Evolutionary conservation across 225 moss, liverwort and hornwort species (phyloP).

Genomic region (Neckera pumila): DNA sequence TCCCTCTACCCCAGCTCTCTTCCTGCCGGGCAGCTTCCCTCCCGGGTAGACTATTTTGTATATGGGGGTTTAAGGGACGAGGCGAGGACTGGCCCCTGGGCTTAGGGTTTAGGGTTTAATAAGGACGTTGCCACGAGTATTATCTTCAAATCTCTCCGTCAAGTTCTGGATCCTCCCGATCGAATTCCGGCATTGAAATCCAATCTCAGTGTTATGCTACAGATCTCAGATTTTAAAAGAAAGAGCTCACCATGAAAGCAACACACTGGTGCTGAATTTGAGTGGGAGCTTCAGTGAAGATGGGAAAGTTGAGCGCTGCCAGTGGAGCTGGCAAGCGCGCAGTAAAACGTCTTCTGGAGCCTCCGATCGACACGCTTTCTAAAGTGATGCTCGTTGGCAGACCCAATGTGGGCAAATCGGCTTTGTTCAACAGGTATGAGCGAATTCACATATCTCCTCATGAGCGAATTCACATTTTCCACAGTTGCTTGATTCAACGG

Average conservation of each 20-base stretch:
- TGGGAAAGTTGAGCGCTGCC: slow-evolving; percentile 26
- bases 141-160: neutral
- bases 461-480: too few species aligned
- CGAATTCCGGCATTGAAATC: neutral
- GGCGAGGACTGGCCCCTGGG: too few species aligned
- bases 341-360: slow-evolving; percentile 40
- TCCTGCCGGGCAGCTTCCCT: too few species aligned
- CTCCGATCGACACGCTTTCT: slow-evolving; percentile 42
- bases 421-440: slow-evolving; percentile 73
- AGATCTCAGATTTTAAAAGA: too few species aligned
- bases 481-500: neutral
- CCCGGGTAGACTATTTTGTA: too few species aligned
- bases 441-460: neutral
- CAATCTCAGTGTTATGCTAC: neutral
- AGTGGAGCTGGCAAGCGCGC: slow-evolving; percentile 33
- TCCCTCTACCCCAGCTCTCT: neutral
- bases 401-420: slow-evolving; percentile 93
- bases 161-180: neutral
- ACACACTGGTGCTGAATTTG: neutral
- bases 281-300: neutral
- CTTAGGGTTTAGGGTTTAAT: slow-evolving; percentile 3
- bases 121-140: neutral
- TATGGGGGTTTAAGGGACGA: too few species aligned
- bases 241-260: neutral
- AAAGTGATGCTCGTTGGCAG: slow-evolving; percentile 89